phyloP scores from a whole-genome alignment of 495 filamentous ascomycete species.

The Mytilinidion resinicola region DNA sequence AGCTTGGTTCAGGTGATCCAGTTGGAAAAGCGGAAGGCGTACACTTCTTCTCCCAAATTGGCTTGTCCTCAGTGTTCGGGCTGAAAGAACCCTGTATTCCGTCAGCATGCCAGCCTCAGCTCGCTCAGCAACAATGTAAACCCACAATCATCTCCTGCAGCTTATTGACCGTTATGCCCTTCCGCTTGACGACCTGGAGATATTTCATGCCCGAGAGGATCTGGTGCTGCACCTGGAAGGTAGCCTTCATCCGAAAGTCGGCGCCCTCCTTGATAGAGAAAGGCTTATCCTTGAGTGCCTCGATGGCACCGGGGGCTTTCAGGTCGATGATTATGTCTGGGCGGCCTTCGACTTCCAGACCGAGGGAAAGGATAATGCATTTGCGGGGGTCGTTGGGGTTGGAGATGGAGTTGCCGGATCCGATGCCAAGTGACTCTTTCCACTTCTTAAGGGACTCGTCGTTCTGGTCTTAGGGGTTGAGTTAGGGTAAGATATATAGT shows the following conservation, averaged over 20 bases:
- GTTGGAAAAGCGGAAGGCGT: slow-evolving; percentile 25
- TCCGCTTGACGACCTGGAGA: slow-evolving; percentile 83
- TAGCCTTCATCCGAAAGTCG: slow-evolving; percentile 84
- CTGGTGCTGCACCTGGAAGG: slow-evolving; percentile 92
- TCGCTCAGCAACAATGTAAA: slow-evolving; percentile 11
- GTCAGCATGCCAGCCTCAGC: neutral
- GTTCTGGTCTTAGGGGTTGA: slow-evolving; percentile 45
- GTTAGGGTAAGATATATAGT: neutral
- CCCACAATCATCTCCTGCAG: slow-evolving; percentile 93
- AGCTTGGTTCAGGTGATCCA: no score
- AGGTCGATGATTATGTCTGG: slow-evolving; percentile 81
- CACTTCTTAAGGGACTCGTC: slow-evolving; percentile 94
- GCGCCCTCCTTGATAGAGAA: slow-evolving; percentile 97
- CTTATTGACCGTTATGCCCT: slow-evolving; percentile 71
- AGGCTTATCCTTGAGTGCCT: slow-evolving; percentile 71
- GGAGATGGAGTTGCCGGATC: slow-evolving; percentile 44
- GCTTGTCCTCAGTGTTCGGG: slow-evolving; percentile 78
- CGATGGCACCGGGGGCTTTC: slow-evolving; percentile 53
- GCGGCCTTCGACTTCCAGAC: slow-evolving; percentile 71
- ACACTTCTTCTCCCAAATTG: slow-evolving; percentile 86
- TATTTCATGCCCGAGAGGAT: slow-evolving; percentile 93
- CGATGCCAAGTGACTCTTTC: slow-evolving; percentile 90
- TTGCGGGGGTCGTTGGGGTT: slow-evolving; percentile 71
- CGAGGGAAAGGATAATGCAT: slow-evolving; percentile 84
- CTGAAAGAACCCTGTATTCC: slow-evolving; percentile 68